These are phyloP conservation scores for Thalassiosira livingstoniorum DNA, from an alignment of 352 stramenopile genomes.

Conservation along the genomic window DNA sequence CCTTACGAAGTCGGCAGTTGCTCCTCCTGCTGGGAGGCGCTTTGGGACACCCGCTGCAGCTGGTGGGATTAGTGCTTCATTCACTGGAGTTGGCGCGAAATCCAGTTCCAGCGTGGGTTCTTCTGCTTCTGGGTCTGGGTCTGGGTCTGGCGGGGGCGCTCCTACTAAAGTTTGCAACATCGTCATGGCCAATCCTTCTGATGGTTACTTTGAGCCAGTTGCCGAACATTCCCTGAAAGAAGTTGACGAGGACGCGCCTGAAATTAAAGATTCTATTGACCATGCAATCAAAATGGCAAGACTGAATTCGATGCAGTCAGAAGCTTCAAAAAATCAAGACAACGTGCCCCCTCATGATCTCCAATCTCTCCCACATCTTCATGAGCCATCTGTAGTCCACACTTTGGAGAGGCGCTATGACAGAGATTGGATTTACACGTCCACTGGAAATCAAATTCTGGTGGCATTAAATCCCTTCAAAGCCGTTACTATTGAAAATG, in stretches of 20 bases:
- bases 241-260: too few relatives aligned
- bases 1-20: not conserved
- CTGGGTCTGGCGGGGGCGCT: too few relatives aligned
- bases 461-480: slow-evolving; percentile 87
- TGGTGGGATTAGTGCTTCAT: not conserved
- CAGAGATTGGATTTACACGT: slow-evolving; percentile 86
- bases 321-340: not conserved
- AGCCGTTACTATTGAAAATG: not conserved
- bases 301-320: too few relatives aligned
- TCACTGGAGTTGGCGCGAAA: too few relatives aligned
- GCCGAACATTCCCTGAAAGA: too few relatives aligned
- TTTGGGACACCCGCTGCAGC: not conserved
- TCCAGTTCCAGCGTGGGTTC: too few relatives aligned
- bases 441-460: slow-evolving; percentile 84
- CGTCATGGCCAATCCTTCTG: slow-evolving; percentile 1
- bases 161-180: not conserved
- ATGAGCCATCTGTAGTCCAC: slow-evolving; percentile 94
- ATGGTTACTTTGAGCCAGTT: not conserved
- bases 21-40: too few relatives aligned
- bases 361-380: slow-evolving; percentile 92
- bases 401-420: slow-evolving; percentile 69
- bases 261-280: too few relatives aligned
- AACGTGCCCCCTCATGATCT: slow-evolving; percentile 81
- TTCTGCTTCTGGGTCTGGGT: too few relatives aligned
- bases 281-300: too few relatives aligned